Percentiles rank a stretch among this genome's conserved stretches.
Conservation (phyloP, 208 protist genomes). For the Wallacemonas sp. region DNA sequence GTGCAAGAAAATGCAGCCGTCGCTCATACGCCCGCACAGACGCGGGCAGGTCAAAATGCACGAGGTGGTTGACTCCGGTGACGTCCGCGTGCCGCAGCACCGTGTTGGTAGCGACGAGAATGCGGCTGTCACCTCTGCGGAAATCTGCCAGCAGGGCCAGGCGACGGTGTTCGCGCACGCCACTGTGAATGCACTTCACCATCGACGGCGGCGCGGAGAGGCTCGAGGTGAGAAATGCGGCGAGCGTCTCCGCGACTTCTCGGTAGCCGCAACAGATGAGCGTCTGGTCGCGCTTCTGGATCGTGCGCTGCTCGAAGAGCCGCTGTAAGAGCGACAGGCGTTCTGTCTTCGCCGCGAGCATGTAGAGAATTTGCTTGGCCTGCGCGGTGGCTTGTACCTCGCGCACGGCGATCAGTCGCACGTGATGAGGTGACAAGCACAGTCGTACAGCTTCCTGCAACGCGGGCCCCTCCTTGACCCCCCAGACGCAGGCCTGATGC, state of each 20-base stretch:
- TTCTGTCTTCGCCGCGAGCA: conserved; percentile 35
- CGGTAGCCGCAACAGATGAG: conserved; percentile 77
- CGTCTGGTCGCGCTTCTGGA: conserved; percentile 68
- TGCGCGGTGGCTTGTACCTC: conserved; percentile 53
- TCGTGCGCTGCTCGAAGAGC: conserved; percentile 66
- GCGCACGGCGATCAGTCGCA: conserved; percentile 69
- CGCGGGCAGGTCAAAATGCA: conserved; percentile 96
- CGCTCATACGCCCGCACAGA: conserved; percentile 98
- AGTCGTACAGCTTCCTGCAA: conserved; percentile 63
- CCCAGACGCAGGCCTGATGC: conserved; percentile 94
- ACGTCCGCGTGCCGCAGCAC: conserved; percentile 94
- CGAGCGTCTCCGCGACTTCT: conserved; percentile 54
- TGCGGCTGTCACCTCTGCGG: conserved; percentile 63
- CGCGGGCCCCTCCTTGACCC: conserved; percentile 52
- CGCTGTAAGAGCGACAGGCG: conserved; percentile 45
- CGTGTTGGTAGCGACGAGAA: conserved; percentile 97
- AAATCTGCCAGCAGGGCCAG: conserved; percentile 77
- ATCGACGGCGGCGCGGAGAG: conserved; percentile 55
- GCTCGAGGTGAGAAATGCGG: conserved; percentile 34
- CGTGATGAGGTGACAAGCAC: conserved; percentile 66
- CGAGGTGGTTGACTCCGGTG: conserved; percentile 92
- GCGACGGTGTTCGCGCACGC: conserved; percentile 67
- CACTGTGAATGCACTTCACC: conserved; percentile 91
- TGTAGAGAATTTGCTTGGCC: conserved; percentile 62
- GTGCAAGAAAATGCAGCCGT: conserved; percentile 97